A percentile compares a stretch with the other conserved stretches of the same genome.
phyloP scores from a whole-genome alignment of 108 stramenopile genomes.

The Nitzschia sp. region DNA sequence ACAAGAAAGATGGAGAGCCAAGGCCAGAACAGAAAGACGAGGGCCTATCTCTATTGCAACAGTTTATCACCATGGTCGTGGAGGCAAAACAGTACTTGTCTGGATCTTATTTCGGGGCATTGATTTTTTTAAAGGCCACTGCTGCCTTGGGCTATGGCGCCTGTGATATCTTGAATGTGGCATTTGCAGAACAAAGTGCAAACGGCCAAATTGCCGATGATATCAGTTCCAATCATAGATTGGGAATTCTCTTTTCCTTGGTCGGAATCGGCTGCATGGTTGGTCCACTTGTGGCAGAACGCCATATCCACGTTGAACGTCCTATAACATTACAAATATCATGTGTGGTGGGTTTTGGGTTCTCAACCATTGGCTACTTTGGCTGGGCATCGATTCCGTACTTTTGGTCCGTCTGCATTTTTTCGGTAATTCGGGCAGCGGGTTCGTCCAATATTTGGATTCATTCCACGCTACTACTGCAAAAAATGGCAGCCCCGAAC shows the following conservation, averaged over 20 bases:
- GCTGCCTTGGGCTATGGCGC: constrained; percentile 52
- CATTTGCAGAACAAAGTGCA: constrained; percentile 53
- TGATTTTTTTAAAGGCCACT: constrained; percentile 58
- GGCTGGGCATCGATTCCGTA: constrained; percentile 27
- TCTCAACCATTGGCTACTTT: constrained; percentile 42
- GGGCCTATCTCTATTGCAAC: too few relatives aligned
- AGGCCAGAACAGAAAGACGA: too few relatives aligned
- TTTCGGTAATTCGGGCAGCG: constrained; percentile 46
- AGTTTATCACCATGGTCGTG: constrained; percentile 35
- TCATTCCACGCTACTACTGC: constrained; percentile 47
- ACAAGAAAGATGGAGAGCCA: background rate
- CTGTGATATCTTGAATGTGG: constrained; percentile 66
- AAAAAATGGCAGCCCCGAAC: constrained; percentile 50
- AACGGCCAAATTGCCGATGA: constrained; percentile 5
- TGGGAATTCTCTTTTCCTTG: constrained; percentile 63
- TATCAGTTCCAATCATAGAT: constrained; percentile 24
- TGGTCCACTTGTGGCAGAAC: constrained; percentile 55
- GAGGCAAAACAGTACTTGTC: constrained; percentile 50
- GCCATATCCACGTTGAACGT: constrained; percentile 45
- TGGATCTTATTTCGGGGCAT: constrained; percentile 50
- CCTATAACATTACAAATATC: constrained; percentile 49
- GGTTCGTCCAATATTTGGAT: constrained; percentile 66
- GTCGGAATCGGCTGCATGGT: constrained; percentile 71
- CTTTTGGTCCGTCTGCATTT: constrained; percentile 37
- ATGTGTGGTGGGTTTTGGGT: constrained; percentile 48